Conservation (phyloP, 768 basidiomycete genomes). For the Polyporus arcularius region DNA sequence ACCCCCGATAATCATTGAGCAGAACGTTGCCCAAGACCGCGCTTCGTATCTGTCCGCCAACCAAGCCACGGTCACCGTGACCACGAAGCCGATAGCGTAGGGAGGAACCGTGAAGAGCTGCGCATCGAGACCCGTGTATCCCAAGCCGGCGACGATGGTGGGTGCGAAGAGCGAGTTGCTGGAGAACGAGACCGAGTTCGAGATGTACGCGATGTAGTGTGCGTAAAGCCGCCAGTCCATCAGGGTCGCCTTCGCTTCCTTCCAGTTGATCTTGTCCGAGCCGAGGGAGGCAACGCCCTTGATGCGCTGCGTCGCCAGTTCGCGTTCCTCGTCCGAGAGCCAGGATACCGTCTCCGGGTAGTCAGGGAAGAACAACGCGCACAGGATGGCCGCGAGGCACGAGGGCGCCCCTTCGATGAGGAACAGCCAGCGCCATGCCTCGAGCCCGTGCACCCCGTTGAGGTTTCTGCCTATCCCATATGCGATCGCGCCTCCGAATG, state of each 20-base stretch:
- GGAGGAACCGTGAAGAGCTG: conserved; percentile 65
- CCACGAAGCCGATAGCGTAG: conserved; percentile 37
- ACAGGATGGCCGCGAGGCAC: conserved; percentile 35
- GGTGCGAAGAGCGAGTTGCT: conserved; percentile 61
- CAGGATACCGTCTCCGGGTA: conserved; percentile 50
- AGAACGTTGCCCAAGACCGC: conserved; percentile 19
- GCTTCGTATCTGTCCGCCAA: conserved; percentile 21
- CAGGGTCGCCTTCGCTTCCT: conserved; percentile 37
- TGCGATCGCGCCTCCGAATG: conserved; percentile 36
- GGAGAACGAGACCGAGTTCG: conserved; percentile 46
- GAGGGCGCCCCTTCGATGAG: conserved; percentile 51
- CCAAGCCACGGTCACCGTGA: conserved; percentile 24
- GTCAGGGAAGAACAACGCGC: conserved; percentile 43
- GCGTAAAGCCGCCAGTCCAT: conserved; percentile 39
- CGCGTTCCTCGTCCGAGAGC: conserved; percentile 45
- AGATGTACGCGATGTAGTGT: conserved; percentile 45
- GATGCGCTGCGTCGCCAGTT: conserved; percentile 38
- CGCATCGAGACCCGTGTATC: conserved; percentile 52
- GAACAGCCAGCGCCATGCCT: conserved; percentile 38
- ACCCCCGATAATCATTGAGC: conserved; percentile 21
- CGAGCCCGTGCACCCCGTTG: conserved; percentile 26
- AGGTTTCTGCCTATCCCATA: conserved; percentile 32
- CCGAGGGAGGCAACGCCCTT: conserved; percentile 40
- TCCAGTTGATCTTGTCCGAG: conserved; percentile 38
- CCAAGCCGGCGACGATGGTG: conserved; percentile 65